phyloP scores from a whole-genome alignment of 163 green algal species.

The Scenedesmus sp. region DNA sequence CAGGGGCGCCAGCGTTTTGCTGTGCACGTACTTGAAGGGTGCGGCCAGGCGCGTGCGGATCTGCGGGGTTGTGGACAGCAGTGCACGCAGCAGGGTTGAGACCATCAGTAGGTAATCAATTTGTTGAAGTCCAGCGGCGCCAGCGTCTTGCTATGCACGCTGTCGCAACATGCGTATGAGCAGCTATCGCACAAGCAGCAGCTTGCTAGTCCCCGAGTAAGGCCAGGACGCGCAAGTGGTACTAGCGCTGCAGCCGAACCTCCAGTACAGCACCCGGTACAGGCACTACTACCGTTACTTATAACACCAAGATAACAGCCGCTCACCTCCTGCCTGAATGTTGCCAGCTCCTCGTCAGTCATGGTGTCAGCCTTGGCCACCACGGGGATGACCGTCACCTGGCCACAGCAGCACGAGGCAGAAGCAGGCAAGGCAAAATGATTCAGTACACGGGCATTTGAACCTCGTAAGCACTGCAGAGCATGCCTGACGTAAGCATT shows the following conservation, averaged over 20 bases:
- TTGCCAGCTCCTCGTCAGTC: constrained; percentile 13
- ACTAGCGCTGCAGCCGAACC: too few species aligned
- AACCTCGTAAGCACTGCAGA: neutral
- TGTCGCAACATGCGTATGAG: too few species aligned
- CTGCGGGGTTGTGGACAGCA: neutral
- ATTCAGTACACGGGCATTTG: neutral
- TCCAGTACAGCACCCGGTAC: too few species aligned
- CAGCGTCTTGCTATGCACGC: too few species aligned
- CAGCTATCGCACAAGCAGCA: too few species aligned
- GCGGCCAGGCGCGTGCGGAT: constrained; percentile 26
- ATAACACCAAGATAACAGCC: neutral
- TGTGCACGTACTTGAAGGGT: constrained; percentile 1
- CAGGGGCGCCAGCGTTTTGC: neutral
- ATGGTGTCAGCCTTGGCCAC: constrained; percentile 43
- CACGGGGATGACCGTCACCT: constrained; percentile 24
- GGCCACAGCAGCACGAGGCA: neutral
- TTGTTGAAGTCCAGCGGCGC: too few species aligned
- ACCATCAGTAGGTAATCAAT: neutral
- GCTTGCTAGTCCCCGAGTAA: too few species aligned
- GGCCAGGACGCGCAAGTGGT: too few species aligned
- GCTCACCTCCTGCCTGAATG: constrained; percentile 19
- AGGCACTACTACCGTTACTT: too few species aligned
- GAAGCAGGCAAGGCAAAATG: neutral
- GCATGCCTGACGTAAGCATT: constrained; percentile 18
- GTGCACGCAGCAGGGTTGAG: neutral